Evolutionary conservation across 2,329 filamentous ascomycete genomes (phyloP).

Genomic region (Cladosporium sp.): DNA sequence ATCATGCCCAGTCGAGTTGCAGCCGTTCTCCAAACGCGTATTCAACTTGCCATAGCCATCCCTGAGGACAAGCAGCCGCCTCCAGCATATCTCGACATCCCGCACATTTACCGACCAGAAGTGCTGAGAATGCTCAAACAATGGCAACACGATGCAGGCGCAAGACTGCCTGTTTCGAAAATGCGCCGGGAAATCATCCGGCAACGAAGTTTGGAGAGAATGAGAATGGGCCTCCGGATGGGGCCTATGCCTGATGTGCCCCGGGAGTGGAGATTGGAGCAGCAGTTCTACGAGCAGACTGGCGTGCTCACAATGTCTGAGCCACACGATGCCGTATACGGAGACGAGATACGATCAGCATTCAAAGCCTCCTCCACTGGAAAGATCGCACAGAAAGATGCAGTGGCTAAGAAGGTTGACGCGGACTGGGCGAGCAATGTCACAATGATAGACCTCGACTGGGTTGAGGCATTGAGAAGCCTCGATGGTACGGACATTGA

Average conservation of each 20-base stretch:
- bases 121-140: neutral
- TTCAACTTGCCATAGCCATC: neutral
- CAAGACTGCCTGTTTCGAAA: neutral
- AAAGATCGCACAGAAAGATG: neutral
- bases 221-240: neutral
- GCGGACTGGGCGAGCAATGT: slow-evolving; percentile 2
- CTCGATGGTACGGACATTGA: neutral
- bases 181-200: neutral
- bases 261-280: neutral
- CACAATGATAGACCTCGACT: neutral
- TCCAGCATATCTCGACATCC: slow-evolving; percentile 1
- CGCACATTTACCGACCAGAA: neutral
- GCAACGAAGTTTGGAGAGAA: neutral
- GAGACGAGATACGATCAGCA: neutral
- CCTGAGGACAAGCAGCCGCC: neutral
- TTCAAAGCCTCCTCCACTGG: neutral
- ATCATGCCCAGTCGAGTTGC: neutral
- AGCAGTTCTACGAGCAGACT: neutral
- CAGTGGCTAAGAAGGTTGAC: slow-evolving; percentile 1
- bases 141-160: slow-evolving; percentile 13
- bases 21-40: neutral
- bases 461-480: neutral
- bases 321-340: neutral
- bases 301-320: neutral
- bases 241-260: neutral